Evolutionary conservation across 495 filamentous ascomycete species (phyloP).

Genomic region (Penicillium riverlandense): DNA sequence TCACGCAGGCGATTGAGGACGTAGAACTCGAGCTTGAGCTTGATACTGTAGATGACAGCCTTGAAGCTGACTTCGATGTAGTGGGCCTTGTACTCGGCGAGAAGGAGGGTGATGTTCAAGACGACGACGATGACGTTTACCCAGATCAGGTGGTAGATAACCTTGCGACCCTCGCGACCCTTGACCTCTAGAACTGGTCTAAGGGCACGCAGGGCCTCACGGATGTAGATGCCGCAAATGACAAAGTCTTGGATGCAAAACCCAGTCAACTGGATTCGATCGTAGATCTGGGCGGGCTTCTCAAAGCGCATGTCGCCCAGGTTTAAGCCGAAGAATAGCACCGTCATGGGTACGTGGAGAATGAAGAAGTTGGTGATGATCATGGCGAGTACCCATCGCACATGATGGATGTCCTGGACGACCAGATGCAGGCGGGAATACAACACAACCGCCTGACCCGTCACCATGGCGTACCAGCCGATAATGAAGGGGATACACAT

Average conservation of each 20-base stretch:
- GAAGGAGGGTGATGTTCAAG: constrained; percentile 47
- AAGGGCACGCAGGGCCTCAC: constrained; percentile 40
- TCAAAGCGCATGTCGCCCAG: constrained; percentile 21
- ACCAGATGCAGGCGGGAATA: constrained; percentile 61
- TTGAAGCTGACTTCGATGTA: constrained; percentile 50
- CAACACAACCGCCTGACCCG: constrained; percentile 57
- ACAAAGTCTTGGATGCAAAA: constrained; percentile 54
- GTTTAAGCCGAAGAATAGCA: constrained; percentile 36
- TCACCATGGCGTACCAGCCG: constrained; percentile 58
- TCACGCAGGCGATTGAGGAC: constrained; percentile 29
- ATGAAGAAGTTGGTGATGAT: constrained; percentile 50
- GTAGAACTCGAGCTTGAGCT: constrained; percentile 57
- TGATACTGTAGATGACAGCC: constrained; percentile 52
- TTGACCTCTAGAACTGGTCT: constrained; percentile 29
- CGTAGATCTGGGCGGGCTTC: constrained; percentile 45
- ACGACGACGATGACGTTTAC: constrained; percentile 49
- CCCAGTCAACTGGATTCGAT: constrained; percentile 50
- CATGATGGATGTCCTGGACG: constrained; percentile 31
- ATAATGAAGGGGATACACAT: constrained; percentile 34
- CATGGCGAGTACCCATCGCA: constrained; percentile 45
- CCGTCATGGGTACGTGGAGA: constrained; percentile 42
- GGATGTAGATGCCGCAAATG: constrained; percentile 52
- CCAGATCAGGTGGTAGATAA: constrained; percentile 45
- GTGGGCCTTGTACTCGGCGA: constrained; percentile 44
- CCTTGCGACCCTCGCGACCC: constrained; percentile 27